Evolutionary conservation across 352 stramenopile species (phyloP).

Genomic region (Phytophthora hibernalis): DNA sequence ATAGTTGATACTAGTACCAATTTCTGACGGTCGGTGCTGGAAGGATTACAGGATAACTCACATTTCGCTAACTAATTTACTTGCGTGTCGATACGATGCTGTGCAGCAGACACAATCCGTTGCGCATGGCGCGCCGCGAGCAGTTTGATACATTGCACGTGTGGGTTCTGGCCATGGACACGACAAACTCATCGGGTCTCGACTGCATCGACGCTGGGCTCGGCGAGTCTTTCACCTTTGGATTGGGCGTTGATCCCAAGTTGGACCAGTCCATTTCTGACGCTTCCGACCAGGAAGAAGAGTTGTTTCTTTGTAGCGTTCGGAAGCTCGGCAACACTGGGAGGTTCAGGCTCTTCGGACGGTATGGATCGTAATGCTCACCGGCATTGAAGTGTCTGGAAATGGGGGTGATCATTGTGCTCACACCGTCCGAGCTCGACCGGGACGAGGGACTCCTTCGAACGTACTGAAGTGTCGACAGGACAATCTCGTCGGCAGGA

Average conservation of each 20-base stretch:
- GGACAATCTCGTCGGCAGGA: background rate
- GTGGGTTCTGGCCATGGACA: slow-evolving; percentile 17
- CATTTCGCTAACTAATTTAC: slow-evolving; percentile 19
- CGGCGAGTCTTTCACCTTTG: slow-evolving; percentile 3
- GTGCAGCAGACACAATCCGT: slow-evolving; percentile 36
- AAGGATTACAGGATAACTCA: slow-evolving; percentile 8
- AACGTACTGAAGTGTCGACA: slow-evolving; percentile 29
- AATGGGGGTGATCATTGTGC: slow-evolving; percentile 31
- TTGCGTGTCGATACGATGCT: slow-evolving; percentile 5
- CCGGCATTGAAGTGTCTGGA: slow-evolving; percentile 28
- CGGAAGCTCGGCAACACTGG: slow-evolving; percentile 39
- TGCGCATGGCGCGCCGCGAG: slow-evolving; percentile 26
- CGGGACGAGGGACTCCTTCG: slow-evolving; percentile 5
- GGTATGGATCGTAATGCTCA: slow-evolving; percentile 1
- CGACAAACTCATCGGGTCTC: slow-evolving; percentile 1
- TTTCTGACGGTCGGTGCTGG: too few relatives aligned
- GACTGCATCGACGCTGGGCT: background rate
- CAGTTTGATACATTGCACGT: slow-evolving; percentile 21
- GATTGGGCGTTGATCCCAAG: background rate
- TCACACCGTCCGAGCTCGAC: slow-evolving; percentile 7
- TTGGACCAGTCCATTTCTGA: slow-evolving; percentile 18
- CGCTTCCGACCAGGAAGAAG: slow-evolving; percentile 16
- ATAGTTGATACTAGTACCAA: too few relatives aligned
- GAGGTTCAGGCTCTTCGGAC: slow-evolving; percentile 7
- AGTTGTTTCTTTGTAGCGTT: slow-evolving; percentile 23